Evolutionary conservation across 305 asterid species (phyloP).

Genomic region (Nicotiana rustica): DNA sequence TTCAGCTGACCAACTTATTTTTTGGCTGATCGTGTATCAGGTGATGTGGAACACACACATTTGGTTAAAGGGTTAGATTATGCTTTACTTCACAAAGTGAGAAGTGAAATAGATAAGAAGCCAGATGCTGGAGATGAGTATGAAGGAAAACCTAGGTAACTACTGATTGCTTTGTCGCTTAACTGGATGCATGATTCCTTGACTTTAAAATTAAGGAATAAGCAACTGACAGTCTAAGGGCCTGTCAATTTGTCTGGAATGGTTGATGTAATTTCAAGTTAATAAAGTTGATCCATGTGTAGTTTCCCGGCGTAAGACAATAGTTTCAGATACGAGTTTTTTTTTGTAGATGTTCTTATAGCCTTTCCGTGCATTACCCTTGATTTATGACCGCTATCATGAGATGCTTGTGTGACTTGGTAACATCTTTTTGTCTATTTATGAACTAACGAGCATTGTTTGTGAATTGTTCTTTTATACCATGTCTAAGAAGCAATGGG

Average conservation of each 20-base stretch:
- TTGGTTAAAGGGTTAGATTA: constrained; percentile 97
- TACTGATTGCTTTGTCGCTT: constrained; percentile 34
- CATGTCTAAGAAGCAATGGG: constrained; percentile 13
- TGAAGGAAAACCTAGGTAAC: constrained; percentile 71
- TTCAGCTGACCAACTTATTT: constrained; percentile 34
- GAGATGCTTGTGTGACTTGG: neutral
- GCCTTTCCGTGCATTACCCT: neutral
- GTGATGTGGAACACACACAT: constrained; percentile 99
- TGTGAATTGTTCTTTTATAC: neutral
- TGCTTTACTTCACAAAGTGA: constrained; percentile 91
- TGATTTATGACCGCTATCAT: constrained; percentile 3
- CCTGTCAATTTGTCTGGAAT: neutral
- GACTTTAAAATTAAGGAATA: neutral
- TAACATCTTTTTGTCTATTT: constrained; percentile 24
- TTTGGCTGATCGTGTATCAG: constrained; percentile 57
- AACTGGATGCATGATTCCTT: neutral
- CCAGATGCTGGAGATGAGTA: constrained; percentile 77
- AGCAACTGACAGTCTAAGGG: neutral
- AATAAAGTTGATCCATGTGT: constrained; percentile 9
- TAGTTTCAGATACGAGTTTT: neutral
- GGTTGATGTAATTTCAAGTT: neutral
- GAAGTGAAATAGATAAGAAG: constrained; percentile 94
- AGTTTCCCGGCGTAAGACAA: neutral
- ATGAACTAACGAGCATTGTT: neutral
- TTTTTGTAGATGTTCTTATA: neutral